Conservation (phyloP, 2,329 filamentous ascomycete species). For the Pseudohalonectria lignicola region DNA sequence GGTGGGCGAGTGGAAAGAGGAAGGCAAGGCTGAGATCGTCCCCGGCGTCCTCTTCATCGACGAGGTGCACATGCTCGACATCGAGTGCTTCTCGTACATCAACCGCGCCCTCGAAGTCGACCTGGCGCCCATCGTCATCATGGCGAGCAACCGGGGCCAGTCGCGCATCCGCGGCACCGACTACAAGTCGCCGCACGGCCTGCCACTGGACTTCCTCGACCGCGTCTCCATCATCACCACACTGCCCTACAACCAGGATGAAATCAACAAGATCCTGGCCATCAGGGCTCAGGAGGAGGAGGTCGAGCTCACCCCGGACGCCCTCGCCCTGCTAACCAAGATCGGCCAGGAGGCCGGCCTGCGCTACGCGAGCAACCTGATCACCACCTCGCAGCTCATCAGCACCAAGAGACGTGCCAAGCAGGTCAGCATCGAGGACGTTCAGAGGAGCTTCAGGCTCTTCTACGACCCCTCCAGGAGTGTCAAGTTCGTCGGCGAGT, state of each 20-base stretch:
- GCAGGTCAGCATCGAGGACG: slow-evolving; percentile 76
- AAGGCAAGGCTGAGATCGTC: slow-evolving; percentile 97
- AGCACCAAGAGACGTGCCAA: slow-evolving; percentile 76
- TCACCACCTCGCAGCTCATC: slow-evolving; percentile 85
- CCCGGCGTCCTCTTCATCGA: slow-evolving; percentile 97
- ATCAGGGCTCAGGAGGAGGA: slow-evolving; percentile 95
- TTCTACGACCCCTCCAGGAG: slow-evolving; percentile 88
- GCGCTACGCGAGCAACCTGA: slow-evolving; percentile 94
- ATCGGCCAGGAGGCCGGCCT: slow-evolving; percentile 88
- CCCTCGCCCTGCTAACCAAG: slow-evolving; percentile 86
- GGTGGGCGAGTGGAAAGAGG: slow-evolving; percentile 97
- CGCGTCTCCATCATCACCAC: slow-evolving; percentile 95
- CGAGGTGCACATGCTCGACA: slow-evolving; percentile 99
- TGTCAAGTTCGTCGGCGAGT: slow-evolving; percentile 81
- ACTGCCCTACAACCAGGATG: slow-evolving; percentile 67
- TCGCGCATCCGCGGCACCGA: slow-evolving; percentile 87
- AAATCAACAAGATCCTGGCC: slow-evolving; percentile 84
- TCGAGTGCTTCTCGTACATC: slow-evolving; percentile 98
- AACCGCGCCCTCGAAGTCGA: slow-evolving; percentile 94
- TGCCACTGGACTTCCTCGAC: slow-evolving; percentile 93
- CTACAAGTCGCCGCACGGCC: slow-evolving; percentile 84
- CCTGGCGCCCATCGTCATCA: slow-evolving; percentile 93
- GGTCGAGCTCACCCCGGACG: slow-evolving; percentile 81
- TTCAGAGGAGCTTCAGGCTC: slow-evolving; percentile 84
- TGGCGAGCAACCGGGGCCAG: slow-evolving; percentile 93